Conservation (phyloP, 352 stramenopile genomes). For the Phytopythium kandeliae region DNA sequence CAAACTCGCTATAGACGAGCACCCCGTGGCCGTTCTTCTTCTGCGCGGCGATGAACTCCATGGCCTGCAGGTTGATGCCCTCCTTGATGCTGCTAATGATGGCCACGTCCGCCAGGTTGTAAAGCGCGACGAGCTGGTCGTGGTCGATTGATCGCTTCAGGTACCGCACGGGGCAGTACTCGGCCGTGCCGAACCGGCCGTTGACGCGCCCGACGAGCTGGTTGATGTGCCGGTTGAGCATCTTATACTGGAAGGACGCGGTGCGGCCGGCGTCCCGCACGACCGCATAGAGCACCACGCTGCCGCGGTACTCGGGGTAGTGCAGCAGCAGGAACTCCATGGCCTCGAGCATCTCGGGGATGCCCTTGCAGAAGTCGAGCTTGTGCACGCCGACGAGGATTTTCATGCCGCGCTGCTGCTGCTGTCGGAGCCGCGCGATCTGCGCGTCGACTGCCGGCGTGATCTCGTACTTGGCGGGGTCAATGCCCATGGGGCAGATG, state of each 20-base stretch:
- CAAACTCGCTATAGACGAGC: constrained; percentile 87
- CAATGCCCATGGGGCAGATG: constrained; percentile 86
- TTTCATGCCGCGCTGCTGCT: constrained; percentile 63
- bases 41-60: constrained; percentile 88
- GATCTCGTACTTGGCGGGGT: too few species aligned
- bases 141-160: too few species aligned
- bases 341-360: constrained; percentile 84
- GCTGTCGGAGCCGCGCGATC: constrained; percentile 60
- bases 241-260: constrained; percentile 57
- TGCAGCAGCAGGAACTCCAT: constrained; percentile 82
- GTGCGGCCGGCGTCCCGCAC: constrained; percentile 9
- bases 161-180: constrained; percentile 90
- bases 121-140: constrained; percentile 86
- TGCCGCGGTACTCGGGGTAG: constrained; percentile 91
- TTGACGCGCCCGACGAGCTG: constrained; percentile 89
- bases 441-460: constrained; percentile 57
- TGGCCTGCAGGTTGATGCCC: constrained; percentile 88
- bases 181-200: constrained; percentile 78
- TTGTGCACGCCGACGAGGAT: constrained; percentile 83
- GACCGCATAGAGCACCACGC: constrained; percentile 75
- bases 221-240: constrained; percentile 87
- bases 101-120: constrained; percentile 86
- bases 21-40: constrained; percentile 80
- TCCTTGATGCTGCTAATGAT: constrained; percentile 85
- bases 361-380: constrained; percentile 89